These are phyloP conservation scores for Hemisphaericaspora xylofermentans DNA, from an alignment of 1,139 yeast genomes.

Conservation along the genomic window DNA sequence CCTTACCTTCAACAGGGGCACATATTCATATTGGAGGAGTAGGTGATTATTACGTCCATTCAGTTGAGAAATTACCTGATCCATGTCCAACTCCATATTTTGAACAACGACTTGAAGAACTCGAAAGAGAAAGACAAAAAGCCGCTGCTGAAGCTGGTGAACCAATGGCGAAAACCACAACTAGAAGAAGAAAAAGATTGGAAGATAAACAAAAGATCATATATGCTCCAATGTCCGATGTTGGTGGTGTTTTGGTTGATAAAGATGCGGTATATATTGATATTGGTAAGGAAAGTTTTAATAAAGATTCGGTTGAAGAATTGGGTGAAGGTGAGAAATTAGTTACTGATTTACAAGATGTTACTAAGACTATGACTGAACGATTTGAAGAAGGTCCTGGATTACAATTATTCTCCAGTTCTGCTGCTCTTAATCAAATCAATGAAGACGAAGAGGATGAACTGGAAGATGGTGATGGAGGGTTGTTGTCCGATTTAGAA, in stretches of 20 bases:
- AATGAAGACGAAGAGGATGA: constrained; percentile 37
- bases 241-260: constrained; percentile 95
- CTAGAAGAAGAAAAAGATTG: constrained; percentile 79
- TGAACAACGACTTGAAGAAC: constrained; percentile 80
- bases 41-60: constrained; percentile 78
- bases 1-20: constrained; percentile 70
- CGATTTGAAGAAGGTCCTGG: constrained; percentile 66
- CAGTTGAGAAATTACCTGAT: constrained; percentile 89
- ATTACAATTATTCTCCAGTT: constrained; percentile 65
- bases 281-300: constrained; percentile 67
- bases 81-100: constrained; percentile 98
- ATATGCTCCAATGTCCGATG: constrained; percentile 99
- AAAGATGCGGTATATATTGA: constrained; percentile 96
- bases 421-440: constrained; percentile 47
- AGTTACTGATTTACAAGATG: constrained; percentile 78
- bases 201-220: constrained; percentile 93
- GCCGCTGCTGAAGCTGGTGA: constrained; percentile 63
- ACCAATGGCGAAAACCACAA: constrained; percentile 48
- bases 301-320: constrained; percentile 47
- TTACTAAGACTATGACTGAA: constrained; percentile 61
- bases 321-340: constrained; percentile 80
- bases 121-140: constrained; percentile 68
- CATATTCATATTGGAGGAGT: constrained; percentile 93
- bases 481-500: constrained; percentile 26
- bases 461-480: constrained; percentile 37